Evolutionary conservation across 1,284 basidiomycete genomes (phyloP).

Genomic region (Cutaneotrichosporon daszewskae): DNA sequence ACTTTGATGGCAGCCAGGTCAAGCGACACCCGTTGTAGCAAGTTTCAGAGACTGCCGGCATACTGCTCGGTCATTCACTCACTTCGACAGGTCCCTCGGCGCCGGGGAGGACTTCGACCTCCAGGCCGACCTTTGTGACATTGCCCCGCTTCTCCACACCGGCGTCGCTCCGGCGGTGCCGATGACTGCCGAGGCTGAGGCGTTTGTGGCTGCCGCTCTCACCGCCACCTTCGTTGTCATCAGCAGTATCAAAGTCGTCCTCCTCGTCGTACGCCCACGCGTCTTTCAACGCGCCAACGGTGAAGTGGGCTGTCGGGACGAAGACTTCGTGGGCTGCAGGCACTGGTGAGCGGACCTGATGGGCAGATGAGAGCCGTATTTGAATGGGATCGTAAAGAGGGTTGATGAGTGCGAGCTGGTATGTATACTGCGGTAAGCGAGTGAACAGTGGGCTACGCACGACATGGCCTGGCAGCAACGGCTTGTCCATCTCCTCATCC

Average conservation of each 20-base stretch:
- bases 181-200: constrained; percentile 43
- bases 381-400: constrained; percentile 90
- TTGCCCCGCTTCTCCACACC: constrained; percentile 60
- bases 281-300: constrained; percentile 80
- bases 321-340: constrained; percentile 50
- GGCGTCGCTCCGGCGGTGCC: constrained; percentile 34
- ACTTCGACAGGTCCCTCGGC: constrained; percentile 19
- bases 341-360: constrained; percentile 52
- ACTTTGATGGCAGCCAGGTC: no score
- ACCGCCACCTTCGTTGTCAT: constrained; percentile 33
- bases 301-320: constrained; percentile 67
- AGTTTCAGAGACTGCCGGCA: background rate
- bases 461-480: constrained; percentile 28
- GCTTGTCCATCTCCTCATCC: constrained; percentile 30
- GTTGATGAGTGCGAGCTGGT: constrained; percentile 83
- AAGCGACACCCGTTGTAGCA: background rate
- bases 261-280: constrained; percentile 89
- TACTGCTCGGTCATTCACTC: no score
- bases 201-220: constrained; percentile 17
- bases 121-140: constrained; percentile 65
- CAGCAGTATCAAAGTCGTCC: constrained; percentile 67
- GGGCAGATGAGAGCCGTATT: constrained; percentile 61
- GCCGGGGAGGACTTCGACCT: constrained; percentile 25
- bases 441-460: constrained; percentile 14
- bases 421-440: constrained; percentile 56